phyloP scores from a whole-genome alignment of 306 rosid species.

The Inga laurina region DNA sequence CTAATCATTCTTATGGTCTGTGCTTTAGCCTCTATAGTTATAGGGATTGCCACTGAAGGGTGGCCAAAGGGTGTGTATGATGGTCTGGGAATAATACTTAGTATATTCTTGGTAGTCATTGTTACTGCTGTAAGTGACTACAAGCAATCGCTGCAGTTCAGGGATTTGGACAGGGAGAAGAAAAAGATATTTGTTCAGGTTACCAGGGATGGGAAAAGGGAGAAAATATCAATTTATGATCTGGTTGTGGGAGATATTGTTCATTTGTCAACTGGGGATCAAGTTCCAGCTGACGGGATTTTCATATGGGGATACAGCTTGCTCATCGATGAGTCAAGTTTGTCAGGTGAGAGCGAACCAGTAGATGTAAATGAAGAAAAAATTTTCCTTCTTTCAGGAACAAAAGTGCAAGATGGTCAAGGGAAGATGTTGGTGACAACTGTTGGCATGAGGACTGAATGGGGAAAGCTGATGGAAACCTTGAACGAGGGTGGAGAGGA shows the following conservation, averaged over 20 bases:
- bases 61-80: slow-evolving; percentile 90
- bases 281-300: slow-evolving; percentile 95
- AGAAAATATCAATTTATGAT: slow-evolving; percentile 74
- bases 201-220: slow-evolving; percentile 74
- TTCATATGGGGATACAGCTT: slow-evolving; percentile 73
- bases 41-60: slow-evolving; percentile 92
- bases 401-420: slow-evolving; percentile 95
- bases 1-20: slow-evolving; percentile 83
- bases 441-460: slow-evolving; percentile 98
- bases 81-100: slow-evolving; percentile 85
- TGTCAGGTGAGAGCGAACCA: slow-evolving; percentile 98
- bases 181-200: slow-evolving; percentile 84
- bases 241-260: slow-evolving; percentile 89
- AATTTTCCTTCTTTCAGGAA: slow-evolving; percentile 93
- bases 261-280: slow-evolving; percentile 87
- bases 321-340: slow-evolving; percentile 85
- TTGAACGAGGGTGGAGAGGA: slow-evolving; percentile 92
- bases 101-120: slow-evolving; percentile 75
- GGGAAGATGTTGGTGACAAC: slow-evolving; percentile 89
- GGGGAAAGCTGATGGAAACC: slow-evolving; percentile 99
- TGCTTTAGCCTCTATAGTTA: slow-evolving; percentile 76
- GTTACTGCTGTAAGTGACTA: slow-evolving; percentile 94
- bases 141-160: slow-evolving; percentile 86
- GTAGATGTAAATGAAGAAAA: slow-evolving; percentile 51
- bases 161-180: slow-evolving; percentile 81